A percentile compares a stretch with the other conserved stretches of the same genome.
Conservation (phyloP, 2,329 filamentous ascomycete species). For the Sarocladiaceae sp. region DNA sequence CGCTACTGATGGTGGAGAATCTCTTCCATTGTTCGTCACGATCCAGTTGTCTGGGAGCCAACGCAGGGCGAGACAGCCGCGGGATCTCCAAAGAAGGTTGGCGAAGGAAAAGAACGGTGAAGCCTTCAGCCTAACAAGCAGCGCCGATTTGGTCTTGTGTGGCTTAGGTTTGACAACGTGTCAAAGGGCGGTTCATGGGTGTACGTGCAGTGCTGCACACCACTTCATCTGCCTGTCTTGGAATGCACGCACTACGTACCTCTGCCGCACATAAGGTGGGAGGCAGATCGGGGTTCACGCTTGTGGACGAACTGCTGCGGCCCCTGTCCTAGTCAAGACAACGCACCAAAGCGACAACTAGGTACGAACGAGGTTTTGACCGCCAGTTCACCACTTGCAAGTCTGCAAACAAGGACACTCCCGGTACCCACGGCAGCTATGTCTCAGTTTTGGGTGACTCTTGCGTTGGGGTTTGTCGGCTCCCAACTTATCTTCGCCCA, state of each 20-base stretch:
- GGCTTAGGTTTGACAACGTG: conserved; percentile 10
- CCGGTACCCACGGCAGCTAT: conserved; percentile 7
- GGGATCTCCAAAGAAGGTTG: neutral
- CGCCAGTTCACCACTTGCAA: conserved; percentile 38
- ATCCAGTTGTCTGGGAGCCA: conserved; percentile 2
- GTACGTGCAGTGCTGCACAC: conserved; percentile 6
- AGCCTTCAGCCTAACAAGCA: conserved; percentile 7
- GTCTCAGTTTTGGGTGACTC: conserved; percentile 9
- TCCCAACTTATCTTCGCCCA: neutral
- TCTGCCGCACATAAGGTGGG: conserved; percentile 6
- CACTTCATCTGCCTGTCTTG: neutral
- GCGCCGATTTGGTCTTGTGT: conserved; percentile 5
- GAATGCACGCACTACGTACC: conserved; percentile 1
- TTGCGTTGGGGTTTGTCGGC: conserved; percentile 2
- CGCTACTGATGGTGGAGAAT: conserved; percentile 5
- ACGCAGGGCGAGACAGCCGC: conserved; percentile 3
- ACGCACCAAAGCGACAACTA: conserved; percentile 10
- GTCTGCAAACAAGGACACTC: conserved; percentile 2
- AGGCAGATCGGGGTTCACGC: conserved; percentile 34
- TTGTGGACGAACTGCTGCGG: conserved; percentile 18
- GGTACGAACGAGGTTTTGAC: conserved; percentile 29
- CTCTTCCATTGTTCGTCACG: neutral
- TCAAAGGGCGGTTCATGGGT: conserved; percentile 2
- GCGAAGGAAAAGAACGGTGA: conserved; percentile 7
- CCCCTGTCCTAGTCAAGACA: conserved; percentile 18